Evolutionary conservation across 2,329 filamentous ascomycete genomes (phyloP).

Genomic region (Exophiala sideris): DNA sequence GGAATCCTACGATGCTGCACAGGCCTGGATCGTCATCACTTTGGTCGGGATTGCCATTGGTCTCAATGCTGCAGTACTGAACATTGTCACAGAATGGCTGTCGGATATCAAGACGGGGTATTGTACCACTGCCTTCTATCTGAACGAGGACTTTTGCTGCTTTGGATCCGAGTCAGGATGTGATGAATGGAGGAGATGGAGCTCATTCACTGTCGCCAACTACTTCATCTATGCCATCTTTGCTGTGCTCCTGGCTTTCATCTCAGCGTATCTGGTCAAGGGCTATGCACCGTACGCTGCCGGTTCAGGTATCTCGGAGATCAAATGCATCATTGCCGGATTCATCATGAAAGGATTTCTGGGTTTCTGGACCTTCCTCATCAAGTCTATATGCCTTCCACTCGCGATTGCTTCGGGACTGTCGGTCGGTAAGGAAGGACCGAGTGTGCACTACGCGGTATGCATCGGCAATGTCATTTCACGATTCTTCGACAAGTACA

Average conservation of each 20-base stretch:
- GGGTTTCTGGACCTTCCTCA: conserved; percentile 82
- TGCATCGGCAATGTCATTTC: conserved; percentile 97
- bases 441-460: conserved; percentile 97
- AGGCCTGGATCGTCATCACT: conserved; percentile 97
- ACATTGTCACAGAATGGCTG: conserved; percentile 95
- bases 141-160: conserved; percentile 97
- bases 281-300: conserved; percentile 93
- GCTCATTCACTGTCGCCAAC: conserved; percentile 70
- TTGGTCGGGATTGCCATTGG: conserved; percentile 89
- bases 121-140: conserved; percentile 90
- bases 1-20: conserved; percentile 90
- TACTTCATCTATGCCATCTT: conserved; percentile 86
- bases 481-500: conserved; percentile 87
- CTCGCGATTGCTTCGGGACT: conserved; percentile 90
- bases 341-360: conserved; percentile 99
- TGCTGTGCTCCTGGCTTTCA: conserved; percentile 76
- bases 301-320: conserved; percentile 95
- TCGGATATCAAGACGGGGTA: conserved; percentile 95
- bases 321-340: conserved; percentile 98
- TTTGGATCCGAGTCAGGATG: conserved; percentile 94
- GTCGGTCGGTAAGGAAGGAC: conserved; percentile 94
- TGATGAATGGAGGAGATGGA: conserved; percentile 86
- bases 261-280: conserved; percentile 80
- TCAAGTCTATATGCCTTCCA: conserved; percentile 89
- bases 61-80: conserved; percentile 85